phyloP scores from a whole-genome alignment of 2,329 filamentous ascomycete genomes.

The Chaetomiaceae sp. region DNA sequence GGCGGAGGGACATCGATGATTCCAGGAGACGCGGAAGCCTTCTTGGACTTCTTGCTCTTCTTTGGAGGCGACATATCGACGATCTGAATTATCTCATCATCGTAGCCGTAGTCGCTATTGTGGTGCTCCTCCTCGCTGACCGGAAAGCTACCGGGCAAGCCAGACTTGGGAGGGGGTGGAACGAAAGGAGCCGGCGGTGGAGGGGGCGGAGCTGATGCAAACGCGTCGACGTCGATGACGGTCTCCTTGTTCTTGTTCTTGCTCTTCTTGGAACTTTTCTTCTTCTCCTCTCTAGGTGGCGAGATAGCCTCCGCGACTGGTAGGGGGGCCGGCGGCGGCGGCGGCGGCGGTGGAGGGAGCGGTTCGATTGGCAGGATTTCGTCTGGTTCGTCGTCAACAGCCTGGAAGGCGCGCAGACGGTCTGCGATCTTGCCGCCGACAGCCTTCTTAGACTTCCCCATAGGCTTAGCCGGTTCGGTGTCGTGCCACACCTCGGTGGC shows the following conservation, averaged over 20 bases:
- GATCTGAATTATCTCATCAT: constrained; percentile 47
- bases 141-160: constrained; percentile 57
- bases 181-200: constrained; percentile 14
- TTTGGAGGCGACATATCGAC: constrained; percentile 45
- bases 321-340: constrained; percentile 38
- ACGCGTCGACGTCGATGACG: constrained; percentile 22
- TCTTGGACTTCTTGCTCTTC: constrained; percentile 43
- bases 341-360: constrained; percentile 29
- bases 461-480: constrained; percentile 35
- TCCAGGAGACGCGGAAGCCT: constrained; percentile 37
- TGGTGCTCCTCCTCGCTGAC: constrained; percentile 43
- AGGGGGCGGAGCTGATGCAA: constrained; percentile 18
- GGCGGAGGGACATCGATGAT: constrained; percentile 34
- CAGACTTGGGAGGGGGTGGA: constrained; percentile 22
- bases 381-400: constrained; percentile 33
- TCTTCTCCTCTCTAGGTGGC: constrained; percentile 39
- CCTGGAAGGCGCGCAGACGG: constrained; percentile 54
- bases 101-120: constrained; percentile 7
- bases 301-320: constrained; percentile 18
- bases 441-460: constrained; percentile 49
- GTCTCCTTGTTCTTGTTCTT: constrained; percentile 28
- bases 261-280: constrained; percentile 26
- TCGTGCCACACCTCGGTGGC: constrained; percentile 32
- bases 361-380: constrained; percentile 5
- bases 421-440: constrained; percentile 52